Evolutionary conservation across 257 asterid species (phyloP).

Genomic region (Galeopsis tetrahit): DNA sequence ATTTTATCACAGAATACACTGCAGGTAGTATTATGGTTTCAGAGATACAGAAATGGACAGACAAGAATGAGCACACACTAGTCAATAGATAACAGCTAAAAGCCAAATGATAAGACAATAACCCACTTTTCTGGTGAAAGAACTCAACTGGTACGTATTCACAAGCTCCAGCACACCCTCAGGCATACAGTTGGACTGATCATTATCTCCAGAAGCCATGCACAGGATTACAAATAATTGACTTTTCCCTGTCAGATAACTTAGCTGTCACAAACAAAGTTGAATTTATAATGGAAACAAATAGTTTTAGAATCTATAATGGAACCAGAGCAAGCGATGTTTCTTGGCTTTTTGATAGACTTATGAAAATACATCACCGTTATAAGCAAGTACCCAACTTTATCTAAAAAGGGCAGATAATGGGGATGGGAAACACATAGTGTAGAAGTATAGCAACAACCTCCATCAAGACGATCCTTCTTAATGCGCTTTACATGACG

Average conservation of each 20-base stretch:
- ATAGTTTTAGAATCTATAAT: neutral
- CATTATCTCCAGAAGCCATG: conserved; percentile 50
- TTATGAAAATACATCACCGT: neutral
- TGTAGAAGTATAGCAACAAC: conserved; percentile 35
- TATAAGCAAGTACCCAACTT: neutral
- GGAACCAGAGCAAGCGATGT: neutral
- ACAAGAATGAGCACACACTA: neutral
- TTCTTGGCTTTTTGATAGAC: conserved; percentile 4
- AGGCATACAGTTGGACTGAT: conserved; percentile 46
- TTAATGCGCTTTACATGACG: conserved; percentile 88
- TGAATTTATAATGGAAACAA: neutral
- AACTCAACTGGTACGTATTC: conserved; percentile 83
- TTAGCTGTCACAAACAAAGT: conserved; percentile 22
- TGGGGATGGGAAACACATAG: conserved; percentile 4
- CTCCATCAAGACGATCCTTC: conserved; percentile 66
- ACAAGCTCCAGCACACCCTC: conserved; percentile 68
- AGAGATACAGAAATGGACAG: neutral
- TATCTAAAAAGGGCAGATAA: neutral
- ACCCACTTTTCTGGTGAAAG: conserved; percentile 86
- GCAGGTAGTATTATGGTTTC: conserved; percentile 13
- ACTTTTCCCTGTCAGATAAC: conserved; percentile 57
- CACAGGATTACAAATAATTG: conserved; percentile 69
- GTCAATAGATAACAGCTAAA: conserved; percentile 11
- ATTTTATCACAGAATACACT: conserved; percentile 1
- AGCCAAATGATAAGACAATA: conserved; percentile 40